A percentile compares a stretch with the other conserved stretches of the same genome.
phyloP scores from a whole-genome alignment of 2,329 filamentous ascomycete species.

The Pyrenophora seminiperda region DNA sequence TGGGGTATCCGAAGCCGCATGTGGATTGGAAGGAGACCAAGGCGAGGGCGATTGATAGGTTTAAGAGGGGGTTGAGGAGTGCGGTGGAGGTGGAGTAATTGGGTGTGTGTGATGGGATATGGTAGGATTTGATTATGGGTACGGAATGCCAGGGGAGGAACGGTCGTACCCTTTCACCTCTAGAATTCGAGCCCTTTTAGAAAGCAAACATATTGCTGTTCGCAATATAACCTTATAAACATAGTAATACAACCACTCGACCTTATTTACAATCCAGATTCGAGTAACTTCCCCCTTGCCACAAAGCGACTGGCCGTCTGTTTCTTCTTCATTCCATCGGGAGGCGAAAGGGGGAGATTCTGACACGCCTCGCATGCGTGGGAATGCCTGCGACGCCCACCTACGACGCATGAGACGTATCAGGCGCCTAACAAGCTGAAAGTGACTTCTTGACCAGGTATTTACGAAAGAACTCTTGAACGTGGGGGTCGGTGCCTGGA shows the following conservation, averaged over 20 bases:
- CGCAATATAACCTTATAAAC: background rate
- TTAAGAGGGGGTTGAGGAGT: slow-evolving; percentile 53
- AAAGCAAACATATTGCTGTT: too few species aligned
- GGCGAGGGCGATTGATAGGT: slow-evolving; percentile 50
- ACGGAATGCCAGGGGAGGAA: too few species aligned
- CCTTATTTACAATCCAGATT: background rate
- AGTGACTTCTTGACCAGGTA: background rate
- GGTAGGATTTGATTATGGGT: background rate
- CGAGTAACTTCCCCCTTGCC: too few species aligned
- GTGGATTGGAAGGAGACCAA: slow-evolving; percentile 54
- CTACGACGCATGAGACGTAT: background rate
- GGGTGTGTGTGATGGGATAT: background rate
- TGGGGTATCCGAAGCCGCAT: slow-evolving; percentile 54
- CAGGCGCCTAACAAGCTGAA: background rate
- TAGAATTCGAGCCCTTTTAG: too few species aligned
- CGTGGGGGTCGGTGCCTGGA: slow-evolving; percentile 39
- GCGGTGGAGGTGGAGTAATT: slow-evolving; percentile 26
- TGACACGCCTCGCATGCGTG: background rate
- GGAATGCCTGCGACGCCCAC: background rate
- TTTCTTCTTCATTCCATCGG: too few species aligned
- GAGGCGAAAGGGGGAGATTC: too few species aligned
- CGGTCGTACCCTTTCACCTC: too few species aligned
- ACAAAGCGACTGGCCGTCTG: too few species aligned
- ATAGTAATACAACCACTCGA: background rate
- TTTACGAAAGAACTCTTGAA: slow-evolving; percentile 38